A percentile compares a stretch with the other conserved stretches of the same genome.
phyloP scores from a whole-genome alignment of 2,329 filamentous ascomycete species.

The Tympanopsis confertula region DNA sequence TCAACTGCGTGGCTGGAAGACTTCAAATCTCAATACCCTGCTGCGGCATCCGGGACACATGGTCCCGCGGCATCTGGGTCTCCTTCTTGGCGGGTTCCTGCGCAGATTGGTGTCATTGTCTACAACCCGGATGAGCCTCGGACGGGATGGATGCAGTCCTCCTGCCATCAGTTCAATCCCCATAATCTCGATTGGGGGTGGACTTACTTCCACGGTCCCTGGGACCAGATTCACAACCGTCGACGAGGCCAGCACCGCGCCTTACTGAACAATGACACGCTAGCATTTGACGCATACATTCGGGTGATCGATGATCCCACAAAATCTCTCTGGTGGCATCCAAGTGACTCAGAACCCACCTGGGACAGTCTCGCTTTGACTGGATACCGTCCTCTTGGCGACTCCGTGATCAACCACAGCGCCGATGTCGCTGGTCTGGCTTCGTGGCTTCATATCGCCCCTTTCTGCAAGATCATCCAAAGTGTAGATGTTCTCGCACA shows the following conservation, averaged over 20 bases:
- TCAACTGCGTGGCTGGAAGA: conserved; percentile 17
- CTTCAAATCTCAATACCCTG: conserved; percentile 12
- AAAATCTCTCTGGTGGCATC: conserved; percentile 47
- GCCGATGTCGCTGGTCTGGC: conserved; percentile 40
- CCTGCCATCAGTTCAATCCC: conserved; percentile 45
- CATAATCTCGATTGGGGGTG: conserved; percentile 51
- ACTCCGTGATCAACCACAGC: conserved; percentile 28
- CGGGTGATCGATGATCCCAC: conserved; percentile 48
- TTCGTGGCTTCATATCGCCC: conserved; percentile 44
- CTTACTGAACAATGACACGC: conserved; percentile 45
- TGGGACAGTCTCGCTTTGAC: conserved; percentile 46
- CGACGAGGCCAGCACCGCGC: conserved; percentile 43
- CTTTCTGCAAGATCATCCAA: conserved; percentile 44
- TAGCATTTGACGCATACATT: conserved; percentile 50
- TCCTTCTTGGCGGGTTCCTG: conserved; percentile 31
- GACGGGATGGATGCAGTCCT: conserved; percentile 40
- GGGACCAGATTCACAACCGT: conserved; percentile 44
- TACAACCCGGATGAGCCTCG: conserved; percentile 54
- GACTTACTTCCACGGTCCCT: conserved; percentile 47
- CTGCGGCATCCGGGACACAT: conserved; percentile 2
- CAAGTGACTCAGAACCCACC: conserved; percentile 33
- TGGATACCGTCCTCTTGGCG: conserved; percentile 38
- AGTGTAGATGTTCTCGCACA: conserved; percentile 30
- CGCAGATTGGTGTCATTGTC: conserved; percentile 47
- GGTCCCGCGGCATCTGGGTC: conserved; percentile 1